A percentile compares a stretch with the other conserved stretches of the same genome.
phyloP scores from a whole-genome alignment of 768 basidiomycete species.

The Russula ochroleuca region DNA sequence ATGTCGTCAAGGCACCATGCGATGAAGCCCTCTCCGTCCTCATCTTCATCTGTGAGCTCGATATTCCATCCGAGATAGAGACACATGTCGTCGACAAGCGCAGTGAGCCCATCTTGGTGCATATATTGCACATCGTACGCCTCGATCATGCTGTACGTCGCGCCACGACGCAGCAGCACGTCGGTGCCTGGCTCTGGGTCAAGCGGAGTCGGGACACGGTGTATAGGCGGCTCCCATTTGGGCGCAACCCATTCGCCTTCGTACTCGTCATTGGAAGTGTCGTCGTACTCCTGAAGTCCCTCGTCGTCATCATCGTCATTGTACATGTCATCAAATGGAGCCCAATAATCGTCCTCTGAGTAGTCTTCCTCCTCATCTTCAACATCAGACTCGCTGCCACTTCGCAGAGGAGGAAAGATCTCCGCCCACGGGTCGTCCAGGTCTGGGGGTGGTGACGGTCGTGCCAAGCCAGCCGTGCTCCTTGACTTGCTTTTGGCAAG shows the following conservation, averaged over 20 bases:
- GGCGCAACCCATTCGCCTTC: constrained; percentile 42
- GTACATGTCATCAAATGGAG: constrained; percentile 29
- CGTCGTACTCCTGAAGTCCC: constrained; percentile 34
- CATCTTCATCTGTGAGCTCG: constrained; percentile 41
- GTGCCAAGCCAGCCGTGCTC: constrained; percentile 28
- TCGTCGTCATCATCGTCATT: constrained; percentile 30
- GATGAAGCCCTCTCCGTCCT: constrained; percentile 41
- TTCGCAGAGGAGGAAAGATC: constrained; percentile 48
- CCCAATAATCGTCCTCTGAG: constrained; percentile 31
- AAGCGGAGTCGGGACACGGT: constrained; percentile 36
- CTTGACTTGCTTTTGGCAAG: constrained; percentile 43
- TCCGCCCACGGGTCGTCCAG: constrained; percentile 68
- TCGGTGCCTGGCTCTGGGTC: constrained; percentile 35
- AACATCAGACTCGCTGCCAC: constrained; percentile 31
- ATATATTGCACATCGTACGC: constrained; percentile 52
- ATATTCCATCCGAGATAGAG: constrained; percentile 72
- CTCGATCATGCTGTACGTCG: constrained; percentile 53
- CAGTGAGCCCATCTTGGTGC: constrained; percentile 52
- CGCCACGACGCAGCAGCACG: constrained; percentile 55
- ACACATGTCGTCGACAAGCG: constrained; percentile 39
- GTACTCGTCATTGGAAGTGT: constrained; percentile 39
- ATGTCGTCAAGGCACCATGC: constrained; percentile 41
- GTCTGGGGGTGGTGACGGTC: constrained; percentile 35
- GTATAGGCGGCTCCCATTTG: constrained; percentile 58
- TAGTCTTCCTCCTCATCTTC: constrained; percentile 35